A percentile compares a stretch with the other conserved stretches of the same genome.
Evolutionary conservation across 768 basidiomycete species (phyloP).

Genomic region (Boletales sp.): DNA sequence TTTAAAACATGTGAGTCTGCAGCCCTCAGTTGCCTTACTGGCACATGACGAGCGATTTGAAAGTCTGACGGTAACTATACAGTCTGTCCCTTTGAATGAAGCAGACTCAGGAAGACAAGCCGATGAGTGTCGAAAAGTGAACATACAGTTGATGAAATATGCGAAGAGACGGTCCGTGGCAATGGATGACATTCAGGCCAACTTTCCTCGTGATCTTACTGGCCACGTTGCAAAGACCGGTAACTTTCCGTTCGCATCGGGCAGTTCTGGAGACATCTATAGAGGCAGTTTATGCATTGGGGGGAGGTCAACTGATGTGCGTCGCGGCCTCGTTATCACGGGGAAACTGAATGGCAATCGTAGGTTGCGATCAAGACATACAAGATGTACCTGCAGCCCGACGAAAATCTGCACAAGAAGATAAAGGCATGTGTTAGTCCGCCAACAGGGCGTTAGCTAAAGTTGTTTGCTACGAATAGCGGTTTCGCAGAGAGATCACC

Average conservation of each 20-base stretch:
- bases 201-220: neutral
- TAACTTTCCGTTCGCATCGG: neutral
- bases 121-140: too few species aligned
- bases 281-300: neutral
- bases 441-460: neutral
- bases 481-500: neutral
- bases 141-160: too few species aligned
- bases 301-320: neutral
- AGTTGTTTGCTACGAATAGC: neutral
- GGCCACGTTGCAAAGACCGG: neutral
- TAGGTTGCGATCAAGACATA: conserved; percentile 1
- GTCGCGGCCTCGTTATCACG: neutral
- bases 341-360: neutral
- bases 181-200: too few species aligned
- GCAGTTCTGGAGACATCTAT: neutral
- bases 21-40: too few species aligned
- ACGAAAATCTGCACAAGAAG: neutral
- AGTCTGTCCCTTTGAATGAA: too few species aligned
- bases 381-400: neutral
- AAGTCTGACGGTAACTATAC: too few species aligned
- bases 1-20: too few species aligned
- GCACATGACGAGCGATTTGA: too few species aligned
- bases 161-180: too few species aligned
- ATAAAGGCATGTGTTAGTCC: neutral
- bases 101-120: too few species aligned